Evolutionary conservation across 331 rosid species (phyloP).

Genomic region (Pyracantha coccinea): DNA sequence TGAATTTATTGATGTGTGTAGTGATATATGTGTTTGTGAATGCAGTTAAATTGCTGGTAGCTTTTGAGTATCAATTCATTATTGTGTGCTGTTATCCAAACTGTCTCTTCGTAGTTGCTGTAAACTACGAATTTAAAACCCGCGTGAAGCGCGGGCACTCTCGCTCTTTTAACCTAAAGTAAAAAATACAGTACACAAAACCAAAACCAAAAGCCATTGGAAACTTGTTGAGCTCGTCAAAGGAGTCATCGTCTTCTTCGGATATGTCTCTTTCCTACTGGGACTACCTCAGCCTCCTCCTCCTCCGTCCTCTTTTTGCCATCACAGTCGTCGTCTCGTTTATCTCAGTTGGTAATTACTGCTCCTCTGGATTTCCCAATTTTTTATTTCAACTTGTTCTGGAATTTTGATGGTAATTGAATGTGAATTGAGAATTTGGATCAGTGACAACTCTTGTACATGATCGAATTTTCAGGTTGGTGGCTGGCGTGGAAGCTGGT

Average conservation of each 20-base stretch:
- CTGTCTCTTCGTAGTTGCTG: too few relatives aligned
- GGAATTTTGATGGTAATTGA: constrained; percentile 3
- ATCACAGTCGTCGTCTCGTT: constrained; percentile 43
- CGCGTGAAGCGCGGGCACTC: too few relatives aligned
- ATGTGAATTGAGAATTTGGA: constrained; percentile 2
- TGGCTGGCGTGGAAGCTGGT: constrained; percentile 85
- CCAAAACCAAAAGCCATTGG: background rate
- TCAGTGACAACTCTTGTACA: background rate
- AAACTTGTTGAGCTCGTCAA: constrained; percentile 7
- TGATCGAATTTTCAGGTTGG: constrained; percentile 48
- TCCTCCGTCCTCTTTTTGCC: constrained; percentile 60
- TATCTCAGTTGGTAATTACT: constrained; percentile 42
- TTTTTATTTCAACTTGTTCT: background rate
- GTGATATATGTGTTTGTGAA: too few relatives aligned
- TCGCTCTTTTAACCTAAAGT: background rate
- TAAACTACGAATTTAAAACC: too few relatives aligned
- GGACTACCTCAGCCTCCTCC: constrained; percentile 34
- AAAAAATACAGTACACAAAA: background rate
- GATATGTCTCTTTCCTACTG: constrained; percentile 18
- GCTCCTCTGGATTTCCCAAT: background rate
- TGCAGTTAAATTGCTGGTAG: too few relatives aligned
- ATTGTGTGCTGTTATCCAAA: too few relatives aligned
- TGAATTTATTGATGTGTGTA: background rate
- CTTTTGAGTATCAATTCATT: too few relatives aligned
- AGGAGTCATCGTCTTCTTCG: constrained; percentile 26